Conservation (phyloP, 176 grass and related monocot genomes). For the Eleusine indica region DNA sequence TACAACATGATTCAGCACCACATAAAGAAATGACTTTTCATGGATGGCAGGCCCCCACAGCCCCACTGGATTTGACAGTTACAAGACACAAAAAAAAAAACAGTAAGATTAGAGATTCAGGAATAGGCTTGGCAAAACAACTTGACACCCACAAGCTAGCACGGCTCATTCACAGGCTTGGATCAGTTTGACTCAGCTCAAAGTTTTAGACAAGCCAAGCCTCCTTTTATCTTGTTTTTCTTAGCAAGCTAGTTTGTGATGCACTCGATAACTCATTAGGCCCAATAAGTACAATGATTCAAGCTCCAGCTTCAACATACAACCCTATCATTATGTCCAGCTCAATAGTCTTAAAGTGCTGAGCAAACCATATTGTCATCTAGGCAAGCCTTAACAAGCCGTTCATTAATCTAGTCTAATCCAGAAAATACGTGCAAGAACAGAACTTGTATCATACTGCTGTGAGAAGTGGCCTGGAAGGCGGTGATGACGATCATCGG, state of each 20-base stretch:
- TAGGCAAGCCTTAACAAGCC: background rate
- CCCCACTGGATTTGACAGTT: background rate
- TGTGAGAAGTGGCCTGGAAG: constrained; percentile 76
- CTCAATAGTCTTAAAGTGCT: background rate
- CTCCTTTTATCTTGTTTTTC: background rate
- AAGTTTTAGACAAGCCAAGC: background rate
- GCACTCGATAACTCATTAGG: background rate
- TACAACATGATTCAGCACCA: constrained; percentile 6
- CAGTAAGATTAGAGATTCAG: constrained; percentile 1
- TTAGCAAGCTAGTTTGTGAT: background rate
- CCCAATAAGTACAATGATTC: background rate
- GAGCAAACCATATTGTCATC: background rate
- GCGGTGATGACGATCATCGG: constrained; percentile 60
- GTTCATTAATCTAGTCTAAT: background rate
- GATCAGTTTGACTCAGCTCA: background rate
- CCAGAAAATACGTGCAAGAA: background rate
- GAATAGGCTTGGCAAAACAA: background rate
- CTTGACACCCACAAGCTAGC: background rate
- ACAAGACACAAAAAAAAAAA: constrained; percentile 11
- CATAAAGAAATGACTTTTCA: background rate
- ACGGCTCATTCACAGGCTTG: background rate
- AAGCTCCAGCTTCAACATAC: background rate
- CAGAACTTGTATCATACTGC: constrained; percentile 62
- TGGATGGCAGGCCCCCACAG: constrained; percentile 21
- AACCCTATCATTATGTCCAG: background rate